Conservation (phyloP, 441 rosid species). For the Euphorbia celastroides region DNA sequence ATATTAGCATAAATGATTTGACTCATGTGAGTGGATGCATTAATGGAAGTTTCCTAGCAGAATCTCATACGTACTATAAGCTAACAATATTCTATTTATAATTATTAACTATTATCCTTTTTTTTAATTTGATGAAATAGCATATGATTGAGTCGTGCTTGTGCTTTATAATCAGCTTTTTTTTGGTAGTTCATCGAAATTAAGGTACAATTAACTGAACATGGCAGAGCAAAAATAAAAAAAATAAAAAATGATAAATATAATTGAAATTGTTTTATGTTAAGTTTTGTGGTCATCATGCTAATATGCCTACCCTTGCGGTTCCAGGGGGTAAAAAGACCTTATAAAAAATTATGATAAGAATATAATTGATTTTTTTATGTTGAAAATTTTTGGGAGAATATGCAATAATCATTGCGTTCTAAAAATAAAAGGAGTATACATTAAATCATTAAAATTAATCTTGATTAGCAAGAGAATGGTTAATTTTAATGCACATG, state of each 20-base stretch:
- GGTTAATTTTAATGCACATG: too few relatives aligned
- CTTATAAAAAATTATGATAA: constrained; percentile 7
- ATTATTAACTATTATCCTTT: not conserved
- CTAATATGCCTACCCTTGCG: constrained; percentile 9
- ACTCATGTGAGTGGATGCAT: constrained; percentile 33
- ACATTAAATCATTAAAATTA: not conserved
- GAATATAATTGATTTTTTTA: not conserved
- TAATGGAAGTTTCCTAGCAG: constrained; percentile 35
- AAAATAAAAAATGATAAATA: not conserved
- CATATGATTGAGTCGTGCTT: constrained; percentile 4
- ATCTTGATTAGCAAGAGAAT: too few relatives aligned
- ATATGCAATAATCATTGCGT: constrained; percentile 3
- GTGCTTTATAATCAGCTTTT: not conserved
- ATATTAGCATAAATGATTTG: constrained; percentile 26
- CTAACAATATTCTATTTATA: not conserved
- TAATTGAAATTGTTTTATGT: not conserved
- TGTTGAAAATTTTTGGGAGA: constrained; percentile 9
- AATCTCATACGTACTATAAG: constrained; percentile 23
- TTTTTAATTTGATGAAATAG: not conserved
- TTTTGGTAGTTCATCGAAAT: not conserved
- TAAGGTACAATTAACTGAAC: not conserved
- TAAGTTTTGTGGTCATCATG: not conserved
- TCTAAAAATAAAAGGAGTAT: not conserved
- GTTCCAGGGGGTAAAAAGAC: constrained; percentile 17
- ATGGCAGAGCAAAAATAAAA: not conserved